A percentile compares a stretch with the other conserved stretches of the same genome.
Evolutionary conservation across 2,329 filamentous ascomycete genomes (phyloP).

Genomic region (Clarireedia homoeocarpa): DNA sequence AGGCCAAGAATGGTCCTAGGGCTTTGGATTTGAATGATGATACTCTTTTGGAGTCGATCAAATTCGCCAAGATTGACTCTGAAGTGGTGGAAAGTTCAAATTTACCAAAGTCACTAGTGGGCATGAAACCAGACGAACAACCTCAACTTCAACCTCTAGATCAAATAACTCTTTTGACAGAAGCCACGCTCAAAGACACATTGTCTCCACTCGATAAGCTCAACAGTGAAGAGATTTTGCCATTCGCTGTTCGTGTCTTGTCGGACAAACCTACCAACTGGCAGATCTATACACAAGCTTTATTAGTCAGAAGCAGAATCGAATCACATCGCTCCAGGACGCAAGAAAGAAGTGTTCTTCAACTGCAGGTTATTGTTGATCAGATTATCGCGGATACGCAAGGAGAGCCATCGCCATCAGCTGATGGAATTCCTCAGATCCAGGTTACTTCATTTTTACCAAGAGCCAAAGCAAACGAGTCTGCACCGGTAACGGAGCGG

Average conservation of each 20-base stretch:
- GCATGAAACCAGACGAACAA: conserved; percentile 69
- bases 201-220: conserved; percentile 75
- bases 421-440: conserved; percentile 32
- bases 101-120: conserved; percentile 54
- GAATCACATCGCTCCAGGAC: conserved; percentile 84
- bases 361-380: conserved; percentile 91
- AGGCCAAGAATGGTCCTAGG: conserved; percentile 45
- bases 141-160: conserved; percentile 77
- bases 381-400: conserved; percentile 84
- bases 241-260: conserved; percentile 82
- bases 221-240: conserved; percentile 87
- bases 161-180: conserved; percentile 83
- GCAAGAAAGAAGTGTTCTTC: conserved; percentile 79
- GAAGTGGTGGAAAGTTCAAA: conserved; percentile 33
- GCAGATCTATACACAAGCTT: conserved; percentile 93
- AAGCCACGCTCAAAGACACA: conserved; percentile 81
- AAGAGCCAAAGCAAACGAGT: conserved; percentile 64
- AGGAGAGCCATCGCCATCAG: conserved; percentile 15
- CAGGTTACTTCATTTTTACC: conserved; percentile 75
- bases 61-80: conserved; percentile 55
- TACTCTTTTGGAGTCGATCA: conserved; percentile 80
- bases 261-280: conserved; percentile 88
- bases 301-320: conserved; percentile 82
- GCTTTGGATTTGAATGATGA: conserved; percentile 82
- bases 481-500: conserved; percentile 68